Evolutionary conservation across 2,329 filamentous ascomycete species (phyloP), one percentile per base, ranked within the genome.

Genomic region (Stylonectria norvegica): DNA sequence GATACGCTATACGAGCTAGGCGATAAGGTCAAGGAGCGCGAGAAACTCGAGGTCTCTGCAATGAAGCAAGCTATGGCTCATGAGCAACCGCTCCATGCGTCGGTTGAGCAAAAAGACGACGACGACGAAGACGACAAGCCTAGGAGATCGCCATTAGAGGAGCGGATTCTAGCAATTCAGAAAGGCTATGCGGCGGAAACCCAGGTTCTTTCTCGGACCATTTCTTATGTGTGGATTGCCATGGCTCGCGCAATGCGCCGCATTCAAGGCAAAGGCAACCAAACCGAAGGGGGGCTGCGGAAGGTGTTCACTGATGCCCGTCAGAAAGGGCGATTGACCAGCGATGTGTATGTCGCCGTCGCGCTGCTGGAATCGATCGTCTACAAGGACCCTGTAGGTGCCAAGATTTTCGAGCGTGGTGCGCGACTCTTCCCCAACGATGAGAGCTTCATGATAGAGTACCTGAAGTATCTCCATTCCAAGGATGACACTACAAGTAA

Each of bases 401-500:
- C 86, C 30, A 96, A 93, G 68, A 97, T 98, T 45, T 95, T 97
- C 52, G 93, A 98, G 61, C 85, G 91, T 32, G 93, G 93, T 15
- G 83, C 91, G 49, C 93, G 89, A 59, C 73, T 98, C 10, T 98
- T 97, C 59, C 91, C 91, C 0, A 88, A 94, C 34, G 91, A 97
- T 57, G 90, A 95, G 62, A 76, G 82, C 42, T 97, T 97, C 66
- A 89, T 94, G 48, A 76, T 98, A 36, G 90, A 97, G 64, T 97
- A 98, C 63, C 75, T 98, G 55, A 96, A 95, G 69, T 93, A 95
- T 64, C 71, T 98, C 44, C 86, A 97, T 56, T 85, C 86, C 10
- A 89, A 87, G 60, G 91, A 95, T 55, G 93, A 98, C 64, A 84
- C 89, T 34, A 95, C 89, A 20, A 96, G 88, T 94, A 76, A 75